A percentile compares a stretch with the other conserved stretches of the same genome.
These are phyloP conservation scores for Tetraselmis chui DNA, from an alignment of 139 green algal genomes.

Conservation along the genomic window DNA sequence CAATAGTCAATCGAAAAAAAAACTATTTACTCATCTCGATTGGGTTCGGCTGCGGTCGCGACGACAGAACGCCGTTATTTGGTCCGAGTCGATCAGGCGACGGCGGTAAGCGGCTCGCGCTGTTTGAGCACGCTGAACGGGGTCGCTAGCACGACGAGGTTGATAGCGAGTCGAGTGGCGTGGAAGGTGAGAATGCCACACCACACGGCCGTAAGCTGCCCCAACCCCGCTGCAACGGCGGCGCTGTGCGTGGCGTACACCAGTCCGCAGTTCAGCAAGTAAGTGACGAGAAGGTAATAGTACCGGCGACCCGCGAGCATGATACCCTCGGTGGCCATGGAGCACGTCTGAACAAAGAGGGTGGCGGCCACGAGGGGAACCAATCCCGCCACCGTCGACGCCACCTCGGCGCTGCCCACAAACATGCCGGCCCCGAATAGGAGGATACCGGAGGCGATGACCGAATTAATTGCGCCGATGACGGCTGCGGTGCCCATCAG, in stretches of 20 bases:
- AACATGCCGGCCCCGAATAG: slow-evolving; percentile 12
- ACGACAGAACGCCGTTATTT: too few species aligned
- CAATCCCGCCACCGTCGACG: background rate
- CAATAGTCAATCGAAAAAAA: too few species aligned
- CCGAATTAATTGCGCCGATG: slow-evolving; percentile 13
- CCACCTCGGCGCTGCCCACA: slow-evolving; percentile 18
- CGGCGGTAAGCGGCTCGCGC: background rate
- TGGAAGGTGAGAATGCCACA: slow-evolving; percentile 23
- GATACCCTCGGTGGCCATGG: slow-evolving; percentile 35
- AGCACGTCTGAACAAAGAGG: slow-evolving; percentile 27
- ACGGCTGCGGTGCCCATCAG: slow-evolving; percentile 12
- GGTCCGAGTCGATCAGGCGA: too few species aligned
- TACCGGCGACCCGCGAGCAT: slow-evolving; percentile 25
- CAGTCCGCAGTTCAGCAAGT: slow-evolving; percentile 19
- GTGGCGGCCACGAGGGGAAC: slow-evolving; percentile 9
- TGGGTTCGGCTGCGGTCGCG: too few species aligned
- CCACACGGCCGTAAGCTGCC: slow-evolving; percentile 10
- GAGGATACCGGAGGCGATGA: slow-evolving; percentile 4
- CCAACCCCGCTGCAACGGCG: background rate
- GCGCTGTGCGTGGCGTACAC: background rate
- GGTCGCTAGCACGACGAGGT: slow-evolving; percentile 1
- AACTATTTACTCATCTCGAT: too few species aligned
- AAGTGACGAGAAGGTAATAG: slow-evolving; percentile 14
- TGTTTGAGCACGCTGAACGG: background rate
- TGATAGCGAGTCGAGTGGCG: slow-evolving; percentile 13